Evolutionary conservation across 306 rosid genomes (phyloP).

Genomic region (Oemleria cerasiformis): DNA sequence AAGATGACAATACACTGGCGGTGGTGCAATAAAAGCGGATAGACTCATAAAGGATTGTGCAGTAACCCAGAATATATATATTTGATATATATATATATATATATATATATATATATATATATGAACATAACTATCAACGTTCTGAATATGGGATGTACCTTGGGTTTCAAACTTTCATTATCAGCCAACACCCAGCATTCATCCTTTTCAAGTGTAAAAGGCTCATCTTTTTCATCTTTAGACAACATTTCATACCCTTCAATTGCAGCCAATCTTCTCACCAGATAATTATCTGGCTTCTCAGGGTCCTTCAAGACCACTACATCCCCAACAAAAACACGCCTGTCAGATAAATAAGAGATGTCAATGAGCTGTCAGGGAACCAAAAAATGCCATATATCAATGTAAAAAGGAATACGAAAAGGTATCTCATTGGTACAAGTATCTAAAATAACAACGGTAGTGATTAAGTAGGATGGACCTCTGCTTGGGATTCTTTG

Average conservation of each 20-base stretch:
- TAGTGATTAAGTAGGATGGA: neutral
- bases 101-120: slow-evolving; percentile 3
- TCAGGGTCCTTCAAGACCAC: slow-evolving; percentile 84
- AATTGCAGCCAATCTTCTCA: slow-evolving; percentile 84
- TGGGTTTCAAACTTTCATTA: slow-evolving; percentile 69
- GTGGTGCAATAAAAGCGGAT: neutral
- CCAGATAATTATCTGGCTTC: slow-evolving; percentile 53
- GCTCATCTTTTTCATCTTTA: slow-evolving; percentile 70
- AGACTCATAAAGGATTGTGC: neutral
- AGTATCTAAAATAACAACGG: neutral
- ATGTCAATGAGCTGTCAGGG: slow-evolving; percentile 7
- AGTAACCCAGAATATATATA: slow-evolving; percentile 1
- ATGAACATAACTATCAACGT: slow-evolving; percentile 3
- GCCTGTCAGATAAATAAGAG: slow-evolving; percentile 53
- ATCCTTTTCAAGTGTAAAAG: slow-evolving; percentile 73
- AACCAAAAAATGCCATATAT: slow-evolving; percentile 4
- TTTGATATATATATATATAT: slow-evolving; percentile 1
- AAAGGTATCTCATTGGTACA: neutral
- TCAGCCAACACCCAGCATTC: slow-evolving; percentile 96
- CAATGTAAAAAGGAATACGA: neutral
- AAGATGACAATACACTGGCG: neutral
- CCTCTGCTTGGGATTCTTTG: neutral
- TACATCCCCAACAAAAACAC: slow-evolving; percentile 90
- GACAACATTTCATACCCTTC: slow-evolving; percentile 95
- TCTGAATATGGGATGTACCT: slow-evolving; percentile 50